A percentile compares a stretch with the other conserved stretches of the same genome.
phyloP scores from a whole-genome alignment of 2,329 filamentous ascomycete species.

The Colletotrichum acutatum region DNA sequence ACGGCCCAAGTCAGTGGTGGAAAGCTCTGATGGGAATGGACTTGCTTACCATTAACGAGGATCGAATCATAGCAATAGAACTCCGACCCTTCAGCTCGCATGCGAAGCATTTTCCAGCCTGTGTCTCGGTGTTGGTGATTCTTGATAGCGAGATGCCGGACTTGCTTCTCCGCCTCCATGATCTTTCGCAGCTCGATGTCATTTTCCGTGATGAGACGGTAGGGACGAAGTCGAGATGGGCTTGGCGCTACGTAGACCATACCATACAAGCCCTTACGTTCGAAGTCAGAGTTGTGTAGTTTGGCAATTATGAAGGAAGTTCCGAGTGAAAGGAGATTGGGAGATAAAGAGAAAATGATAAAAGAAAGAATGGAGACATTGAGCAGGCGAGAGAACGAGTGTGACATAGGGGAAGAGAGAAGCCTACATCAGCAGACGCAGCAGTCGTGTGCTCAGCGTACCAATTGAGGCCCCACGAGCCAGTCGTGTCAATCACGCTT shows the following conservation, averaged over 20 bases:
- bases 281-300: background rate
- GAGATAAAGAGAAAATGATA: too few relatives aligned
- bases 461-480: constrained; percentile 28
- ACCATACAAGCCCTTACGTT: constrained; percentile 21
- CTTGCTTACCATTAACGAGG: constrained; percentile 38
- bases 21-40: too few relatives aligned
- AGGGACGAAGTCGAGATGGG: constrained; percentile 17
- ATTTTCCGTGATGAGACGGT: constrained; percentile 16
- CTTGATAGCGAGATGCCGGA: constrained; percentile 26
- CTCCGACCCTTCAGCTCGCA: constrained; percentile 28
- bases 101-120: constrained; percentile 31
- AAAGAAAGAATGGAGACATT: background rate
- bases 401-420: background rate
- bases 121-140: constrained; percentile 32
- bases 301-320: background rate
- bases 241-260: constrained; percentile 31
- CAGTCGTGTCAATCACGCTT: constrained; percentile 17
- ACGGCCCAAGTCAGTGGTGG: background rate
- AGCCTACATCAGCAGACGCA: constrained; percentile 19
- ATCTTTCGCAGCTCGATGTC: constrained; percentile 16
- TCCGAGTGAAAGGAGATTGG: background rate
- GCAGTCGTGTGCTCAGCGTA: constrained; percentile 27
- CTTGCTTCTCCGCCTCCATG: constrained; percentile 24
- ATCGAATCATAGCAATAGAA: constrained; percentile 40
- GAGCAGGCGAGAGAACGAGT: background rate